Percentiles rank a stretch among this genome's conserved stretches.
Conservation (phyloP, 2,329 filamentous ascomycete genomes). For the Phialophora tarda region DNA sequence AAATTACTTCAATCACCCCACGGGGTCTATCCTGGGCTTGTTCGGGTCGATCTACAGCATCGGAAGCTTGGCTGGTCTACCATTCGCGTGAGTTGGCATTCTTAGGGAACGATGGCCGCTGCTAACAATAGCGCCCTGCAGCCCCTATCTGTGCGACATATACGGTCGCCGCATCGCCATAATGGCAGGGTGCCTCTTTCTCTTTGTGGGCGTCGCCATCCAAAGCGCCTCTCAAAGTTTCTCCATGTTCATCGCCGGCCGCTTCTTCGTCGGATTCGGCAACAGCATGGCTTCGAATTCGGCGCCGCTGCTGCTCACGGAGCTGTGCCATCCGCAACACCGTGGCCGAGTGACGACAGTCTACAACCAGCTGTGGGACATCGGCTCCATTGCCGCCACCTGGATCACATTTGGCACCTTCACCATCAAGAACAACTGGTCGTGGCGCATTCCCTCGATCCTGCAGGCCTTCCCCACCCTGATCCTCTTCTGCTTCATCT, state of each 20-base stretch:
- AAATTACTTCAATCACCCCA: slow-evolving; percentile 34
- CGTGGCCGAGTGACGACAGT: slow-evolving; percentile 56
- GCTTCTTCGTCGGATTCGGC: slow-evolving; percentile 71
- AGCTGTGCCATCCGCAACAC: slow-evolving; percentile 57
- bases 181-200: slow-evolving; percentile 31
- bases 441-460: slow-evolving; percentile 69
- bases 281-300: slow-evolving; percentile 25
- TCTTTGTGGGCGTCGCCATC: slow-evolving; percentile 40
- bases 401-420: slow-evolving; percentile 56
- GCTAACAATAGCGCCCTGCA: background rate
- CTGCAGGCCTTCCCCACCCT: slow-evolving; percentile 69
- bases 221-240: slow-evolving; percentile 39
- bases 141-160: slow-evolving; percentile 13
- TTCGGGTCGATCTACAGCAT: slow-evolving; percentile 26
- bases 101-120: background rate
- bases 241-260: slow-evolving; percentile 62
- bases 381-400: slow-evolving; percentile 57
- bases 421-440: slow-evolving; percentile 53
- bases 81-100: slow-evolving; percentile 17
- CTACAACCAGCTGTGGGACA: slow-evolving; percentile 62
- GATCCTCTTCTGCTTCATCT: slow-evolving; percentile 59
- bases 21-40: slow-evolving; percentile 25
- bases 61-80: slow-evolving; percentile 23
- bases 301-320: slow-evolving; percentile 48
- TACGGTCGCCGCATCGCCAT: slow-evolving; percentile 29